Conservation (phyloP, 768 basidiomycete genomes). For the Boletus sp. region DNA sequence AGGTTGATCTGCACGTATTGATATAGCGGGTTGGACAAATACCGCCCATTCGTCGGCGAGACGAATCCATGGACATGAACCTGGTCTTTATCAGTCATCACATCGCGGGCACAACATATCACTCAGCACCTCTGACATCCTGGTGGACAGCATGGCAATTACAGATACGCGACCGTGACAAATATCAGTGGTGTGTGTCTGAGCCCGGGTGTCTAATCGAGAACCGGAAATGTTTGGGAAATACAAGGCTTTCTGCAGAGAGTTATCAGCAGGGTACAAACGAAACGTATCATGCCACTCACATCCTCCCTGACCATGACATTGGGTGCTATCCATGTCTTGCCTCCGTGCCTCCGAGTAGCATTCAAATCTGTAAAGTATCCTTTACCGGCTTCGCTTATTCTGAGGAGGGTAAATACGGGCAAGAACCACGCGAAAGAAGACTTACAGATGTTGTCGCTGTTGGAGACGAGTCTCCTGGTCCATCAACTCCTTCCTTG, state of each 20-base stretch:
- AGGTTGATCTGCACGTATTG: conserved; percentile 85
- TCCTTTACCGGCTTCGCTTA: conserved; percentile 67
- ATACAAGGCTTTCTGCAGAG: conserved; percentile 78
- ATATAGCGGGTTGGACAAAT: conserved; percentile 54
- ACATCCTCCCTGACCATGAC: conserved; percentile 90
- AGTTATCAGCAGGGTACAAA: neutral
- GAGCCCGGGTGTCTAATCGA: conserved; percentile 50
- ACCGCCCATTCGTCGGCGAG: conserved; percentile 50
- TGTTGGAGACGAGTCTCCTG: conserved; percentile 67
- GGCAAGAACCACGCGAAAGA: neutral
- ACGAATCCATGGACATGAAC: conserved; percentile 76
- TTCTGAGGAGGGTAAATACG: conserved; percentile 33
- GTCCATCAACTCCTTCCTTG: conserved; percentile 66
- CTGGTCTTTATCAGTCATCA: conserved; percentile 36
- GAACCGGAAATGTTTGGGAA: conserved; percentile 84
- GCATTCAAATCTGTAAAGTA: conserved; percentile 88
- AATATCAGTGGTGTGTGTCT: conserved; percentile 73
- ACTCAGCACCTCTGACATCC: conserved; percentile 74
- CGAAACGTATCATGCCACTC: conserved; percentile 30
- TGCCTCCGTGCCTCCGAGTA: conserved; percentile 80
- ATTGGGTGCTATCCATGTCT: conserved; percentile 90
- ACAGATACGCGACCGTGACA: conserved; percentile 75
- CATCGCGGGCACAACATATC: neutral
- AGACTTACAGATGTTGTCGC: conserved; percentile 53
- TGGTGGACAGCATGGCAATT: conserved; percentile 75